Base-by-base conservation (phyloP, 2,329 filamentous ascomycete species). In the Aspergillus unguis region DNA sequence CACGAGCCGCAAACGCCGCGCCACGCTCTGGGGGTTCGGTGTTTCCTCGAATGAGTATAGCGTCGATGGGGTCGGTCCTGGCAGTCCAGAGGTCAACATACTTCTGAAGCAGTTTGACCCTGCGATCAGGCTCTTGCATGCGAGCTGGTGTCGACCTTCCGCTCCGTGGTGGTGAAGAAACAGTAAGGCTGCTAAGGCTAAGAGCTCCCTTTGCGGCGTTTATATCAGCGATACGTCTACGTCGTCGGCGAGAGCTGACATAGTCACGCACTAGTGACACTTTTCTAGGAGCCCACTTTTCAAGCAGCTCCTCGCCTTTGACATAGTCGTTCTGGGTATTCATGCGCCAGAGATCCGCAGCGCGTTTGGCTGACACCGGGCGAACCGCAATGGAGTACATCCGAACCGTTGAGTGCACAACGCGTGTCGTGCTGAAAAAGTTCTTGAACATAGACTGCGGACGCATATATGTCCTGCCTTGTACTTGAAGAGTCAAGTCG, bases 301-400 rank as follows among this genome's bases (percentile, higher is more conserved):
- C 85, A 36, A 99, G 77, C 44, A 86, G 81, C 70, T 99, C 94
- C 72, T 99, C 92, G 50, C 94, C 94, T 70, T 96, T 96, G 63
- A 99, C 89, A 66, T 96, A 97, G 69, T 95, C 90, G 64, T 95
- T 88, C 54, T 90, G 86, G 11, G 92, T 97, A 70, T 91, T 95
- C 85, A 97, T 90, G 50, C 94, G 85, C 94, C 94, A 99, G 9
- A 99, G 78, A 68, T 99, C 94, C 3, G 90, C 90, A 0, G 91
- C 90, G 43, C 90, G 84, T 72, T 96, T 96, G 46, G 95, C 91
- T 2, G 91, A 91, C 6, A 90, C 86, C 0, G 94, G 94, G 29
- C 90, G 86, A 71, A 97, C 86, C 5, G 85, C 85, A 45, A 97
- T 77, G 1, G 89, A 91, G 72, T 95, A 99, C 53, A 96, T 89